phyloP scores from a whole-genome alignment of 768 basidiomycete species.

The Agaricus bisporus region DNA sequence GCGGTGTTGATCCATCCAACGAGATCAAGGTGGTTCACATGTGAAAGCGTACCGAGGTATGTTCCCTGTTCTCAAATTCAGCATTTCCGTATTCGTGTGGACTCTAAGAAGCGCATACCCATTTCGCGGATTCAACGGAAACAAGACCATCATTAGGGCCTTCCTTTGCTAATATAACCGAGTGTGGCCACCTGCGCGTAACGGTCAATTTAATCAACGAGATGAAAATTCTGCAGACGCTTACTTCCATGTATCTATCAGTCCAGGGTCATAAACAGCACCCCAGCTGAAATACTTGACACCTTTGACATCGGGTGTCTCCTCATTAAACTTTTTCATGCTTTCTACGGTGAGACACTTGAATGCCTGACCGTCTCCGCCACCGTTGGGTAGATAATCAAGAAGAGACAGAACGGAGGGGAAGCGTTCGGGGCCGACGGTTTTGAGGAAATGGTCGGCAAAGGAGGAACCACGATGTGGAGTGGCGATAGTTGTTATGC shows the following conservation, averaged over 20 bases:
- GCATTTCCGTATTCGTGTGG: not conserved
- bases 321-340: constrained; percentile 87
- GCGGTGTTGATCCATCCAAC: constrained; percentile 94
- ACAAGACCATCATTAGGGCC: constrained; percentile 96
- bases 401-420: constrained; percentile 69
- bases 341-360: constrained; percentile 77
- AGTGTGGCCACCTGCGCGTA: constrained; percentile 56
- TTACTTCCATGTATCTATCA: constrained; percentile 86
- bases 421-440: constrained; percentile 61
- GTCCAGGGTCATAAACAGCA: constrained; percentile 79
- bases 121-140: constrained; percentile 78
- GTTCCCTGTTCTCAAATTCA: constrained; percentile 57
- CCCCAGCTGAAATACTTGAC: constrained; percentile 96
- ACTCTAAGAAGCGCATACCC: constrained; percentile 38
- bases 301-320: constrained; percentile 70
- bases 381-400: constrained; percentile 83
- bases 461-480: constrained; percentile 94
- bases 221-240: constrained; percentile 8
- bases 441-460: constrained; percentile 82
- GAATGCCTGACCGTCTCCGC: constrained; percentile 94
- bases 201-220: constrained; percentile 6
- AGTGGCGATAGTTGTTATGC: constrained; percentile 90
- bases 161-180: constrained; percentile 78
- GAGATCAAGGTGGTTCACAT: constrained; percentile 89
- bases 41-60: constrained; percentile 86